Conservation (phyloP, 768 basidiomycete species). For the Boletus reticulatus region DNA sequence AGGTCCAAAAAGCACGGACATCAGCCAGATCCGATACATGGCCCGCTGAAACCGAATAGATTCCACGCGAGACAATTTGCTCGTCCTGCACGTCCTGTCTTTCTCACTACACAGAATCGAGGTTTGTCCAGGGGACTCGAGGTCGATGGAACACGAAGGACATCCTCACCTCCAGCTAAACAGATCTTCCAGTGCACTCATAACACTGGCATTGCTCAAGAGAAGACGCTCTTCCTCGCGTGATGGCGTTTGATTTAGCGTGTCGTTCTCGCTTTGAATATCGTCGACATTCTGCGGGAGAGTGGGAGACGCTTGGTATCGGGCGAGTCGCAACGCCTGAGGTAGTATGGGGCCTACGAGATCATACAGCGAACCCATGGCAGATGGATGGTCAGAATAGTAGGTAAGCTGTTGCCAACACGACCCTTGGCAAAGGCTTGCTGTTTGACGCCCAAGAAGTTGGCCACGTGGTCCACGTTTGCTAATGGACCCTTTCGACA, state of each 20-base stretch:
- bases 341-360: conserved; percentile 28
- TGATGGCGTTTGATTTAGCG: conserved; percentile 15
- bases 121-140: neutral
- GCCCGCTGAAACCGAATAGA: conserved; percentile 29
- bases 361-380: conserved; percentile 11
- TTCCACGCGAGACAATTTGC: conserved; percentile 29
- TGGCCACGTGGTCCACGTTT: no score
- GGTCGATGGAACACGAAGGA: neutral
- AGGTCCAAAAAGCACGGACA: conserved; percentile 10
- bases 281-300: neutral
- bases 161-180: conserved; percentile 39
- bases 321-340: conserved; percentile 18
- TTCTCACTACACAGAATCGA: conserved; percentile 17
- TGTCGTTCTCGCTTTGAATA: conserved; percentile 8
- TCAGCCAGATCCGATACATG: conserved; percentile 29
- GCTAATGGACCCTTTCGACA: no score
- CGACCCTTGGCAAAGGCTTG: neutral
- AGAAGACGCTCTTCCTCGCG: conserved; percentile 24
- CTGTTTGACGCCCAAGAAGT: no score
- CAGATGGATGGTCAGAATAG: neutral
- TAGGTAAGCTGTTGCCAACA: neutral
- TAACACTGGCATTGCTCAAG: conserved; percentile 19
- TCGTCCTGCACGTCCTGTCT: conserved; percentile 29
- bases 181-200: conserved; percentile 32
- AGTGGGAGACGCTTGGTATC: neutral